Evolutionary conservation across 1,284 basidiomycete species (phyloP).

Genomic region (Puccinia polysora): DNA sequence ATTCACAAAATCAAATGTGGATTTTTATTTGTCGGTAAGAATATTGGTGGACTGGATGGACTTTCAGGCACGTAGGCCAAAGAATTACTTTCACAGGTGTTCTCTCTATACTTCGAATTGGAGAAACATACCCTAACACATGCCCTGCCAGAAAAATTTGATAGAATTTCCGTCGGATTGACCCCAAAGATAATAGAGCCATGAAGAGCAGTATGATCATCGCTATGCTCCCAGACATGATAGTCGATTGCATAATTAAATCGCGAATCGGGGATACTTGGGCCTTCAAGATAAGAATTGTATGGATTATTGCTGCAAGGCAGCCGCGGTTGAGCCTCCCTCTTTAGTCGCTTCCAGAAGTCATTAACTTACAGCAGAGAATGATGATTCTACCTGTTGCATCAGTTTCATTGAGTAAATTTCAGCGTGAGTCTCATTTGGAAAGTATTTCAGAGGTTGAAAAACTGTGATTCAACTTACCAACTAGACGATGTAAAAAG

Average conservation of each 20-base stretch:
- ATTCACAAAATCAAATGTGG: neutral
- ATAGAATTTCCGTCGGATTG: conserved; percentile 20
- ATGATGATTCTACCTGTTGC: neutral
- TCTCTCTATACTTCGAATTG: neutral
- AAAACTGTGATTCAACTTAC: conserved; percentile 11
- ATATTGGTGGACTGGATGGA: neutral
- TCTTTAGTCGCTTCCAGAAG: no score
- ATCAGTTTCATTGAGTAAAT: no score
- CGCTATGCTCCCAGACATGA: conserved; percentile 21
- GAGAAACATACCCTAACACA: conserved; percentile 30
- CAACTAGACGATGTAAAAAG: conserved; percentile 37
- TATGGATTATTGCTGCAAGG: conserved; percentile 18
- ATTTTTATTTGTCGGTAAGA: neutral
- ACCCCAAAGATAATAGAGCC: conserved; percentile 11
- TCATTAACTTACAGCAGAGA: conserved; percentile 22
- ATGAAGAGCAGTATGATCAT: conserved; percentile 13
- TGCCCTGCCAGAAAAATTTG: conserved; percentile 29
- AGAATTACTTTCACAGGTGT: neutral
- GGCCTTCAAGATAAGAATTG: conserved; percentile 10
- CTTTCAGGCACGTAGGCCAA: neutral
- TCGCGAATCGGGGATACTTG: conserved; percentile 14
- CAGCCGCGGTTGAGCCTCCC: no score
- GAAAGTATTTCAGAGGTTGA: neutral
- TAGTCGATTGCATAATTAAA: conserved; percentile 12
- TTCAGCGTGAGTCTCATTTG: no score